These are phyloP conservation scores for Grosmannia serpens DNA, from an alignment of 2,329 filamentous ascomycete species.

Conservation along the genomic window DNA sequence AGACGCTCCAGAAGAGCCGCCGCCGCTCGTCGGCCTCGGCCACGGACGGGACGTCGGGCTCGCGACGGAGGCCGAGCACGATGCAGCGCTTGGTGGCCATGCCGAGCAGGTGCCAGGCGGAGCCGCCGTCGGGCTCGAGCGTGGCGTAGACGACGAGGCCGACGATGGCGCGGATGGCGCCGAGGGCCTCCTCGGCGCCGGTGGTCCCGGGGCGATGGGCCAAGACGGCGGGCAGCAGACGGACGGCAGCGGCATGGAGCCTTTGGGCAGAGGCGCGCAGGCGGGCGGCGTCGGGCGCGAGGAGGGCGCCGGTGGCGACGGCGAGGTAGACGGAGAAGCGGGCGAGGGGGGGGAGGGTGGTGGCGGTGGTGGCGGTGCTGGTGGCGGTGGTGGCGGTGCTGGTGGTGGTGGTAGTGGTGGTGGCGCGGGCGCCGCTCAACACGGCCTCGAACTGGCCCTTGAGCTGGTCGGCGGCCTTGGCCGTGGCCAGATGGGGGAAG, in stretches of 20 bases:
- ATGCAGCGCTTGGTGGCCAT: conserved; percentile 20
- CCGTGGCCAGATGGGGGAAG: background rate
- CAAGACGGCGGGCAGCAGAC: conserved; percentile 1
- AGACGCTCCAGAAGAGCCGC: conserved; percentile 1
- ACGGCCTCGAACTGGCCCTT: background rate
- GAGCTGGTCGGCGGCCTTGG: background rate
- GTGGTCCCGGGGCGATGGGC: background rate
- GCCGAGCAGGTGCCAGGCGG: conserved; percentile 19
- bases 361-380: background rate
- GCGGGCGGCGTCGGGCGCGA: background rate
- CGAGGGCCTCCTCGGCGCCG: background rate
- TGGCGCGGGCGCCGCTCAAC: background rate
- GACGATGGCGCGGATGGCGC: conserved; percentile 5
- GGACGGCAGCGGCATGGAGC: conserved; percentile 2
- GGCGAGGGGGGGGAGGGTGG: background rate
- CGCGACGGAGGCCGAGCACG: conserved; percentile 17
- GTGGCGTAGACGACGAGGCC: conserved; percentile 15
- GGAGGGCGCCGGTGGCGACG: background rate
- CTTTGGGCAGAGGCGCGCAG: background rate
- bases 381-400: background rate
- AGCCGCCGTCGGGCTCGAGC: conserved; percentile 15
- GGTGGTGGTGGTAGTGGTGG: background rate
- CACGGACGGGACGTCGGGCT: conserved; percentile 6
- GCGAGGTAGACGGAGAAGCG: conserved; percentile 1
- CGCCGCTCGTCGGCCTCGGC: conserved; percentile 1